Evolutionary conservation across 345 rosid species (phyloP).

Genomic region (Eutrema heterophyllum): DNA sequence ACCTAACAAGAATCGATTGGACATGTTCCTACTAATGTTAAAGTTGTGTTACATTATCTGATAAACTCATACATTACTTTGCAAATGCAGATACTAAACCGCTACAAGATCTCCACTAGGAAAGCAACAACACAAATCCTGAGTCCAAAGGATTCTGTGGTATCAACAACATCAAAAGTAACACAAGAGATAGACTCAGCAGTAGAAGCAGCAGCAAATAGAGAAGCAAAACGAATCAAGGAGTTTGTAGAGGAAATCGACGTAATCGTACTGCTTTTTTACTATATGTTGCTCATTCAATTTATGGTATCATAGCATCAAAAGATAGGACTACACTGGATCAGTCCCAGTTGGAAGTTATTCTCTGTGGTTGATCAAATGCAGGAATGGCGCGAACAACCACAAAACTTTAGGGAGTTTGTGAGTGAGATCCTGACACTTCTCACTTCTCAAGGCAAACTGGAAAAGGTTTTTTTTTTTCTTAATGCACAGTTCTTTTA

Average conservation of each 20-base stretch:
- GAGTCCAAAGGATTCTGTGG: constrained; percentile 8
- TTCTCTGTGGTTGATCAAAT: constrained; percentile 12
- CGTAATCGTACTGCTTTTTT: not conserved
- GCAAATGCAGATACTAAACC: constrained; percentile 46
- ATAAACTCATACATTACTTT: not conserved
- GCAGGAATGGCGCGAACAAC: constrained; percentile 53
- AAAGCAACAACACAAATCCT: constrained; percentile 33
- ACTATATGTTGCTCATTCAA: not conserved
- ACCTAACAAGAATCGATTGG: too few relatives aligned
- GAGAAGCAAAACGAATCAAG: not conserved
- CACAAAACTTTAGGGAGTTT: constrained; percentile 48
- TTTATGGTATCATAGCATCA: not conserved
- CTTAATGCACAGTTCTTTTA: constrained; percentile 11
- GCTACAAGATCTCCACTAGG: constrained; percentile 44
- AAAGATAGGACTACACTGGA: not conserved
- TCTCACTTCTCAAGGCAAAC: constrained; percentile 56
- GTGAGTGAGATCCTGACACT: constrained; percentile 55
- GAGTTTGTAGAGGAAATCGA: not conserved
- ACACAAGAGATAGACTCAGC: constrained; percentile 37
- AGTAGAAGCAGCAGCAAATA: constrained; percentile 35
- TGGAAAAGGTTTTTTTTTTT: constrained; percentile 71
- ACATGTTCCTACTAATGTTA: not conserved
- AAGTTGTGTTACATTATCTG: not conserved
- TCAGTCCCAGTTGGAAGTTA: not conserved
- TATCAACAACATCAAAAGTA: constrained; percentile 19